Evolutionary conservation across 2,329 filamentous ascomycete genomes (phyloP).

Genomic region (Ascocoryne sarcoides): DNA sequence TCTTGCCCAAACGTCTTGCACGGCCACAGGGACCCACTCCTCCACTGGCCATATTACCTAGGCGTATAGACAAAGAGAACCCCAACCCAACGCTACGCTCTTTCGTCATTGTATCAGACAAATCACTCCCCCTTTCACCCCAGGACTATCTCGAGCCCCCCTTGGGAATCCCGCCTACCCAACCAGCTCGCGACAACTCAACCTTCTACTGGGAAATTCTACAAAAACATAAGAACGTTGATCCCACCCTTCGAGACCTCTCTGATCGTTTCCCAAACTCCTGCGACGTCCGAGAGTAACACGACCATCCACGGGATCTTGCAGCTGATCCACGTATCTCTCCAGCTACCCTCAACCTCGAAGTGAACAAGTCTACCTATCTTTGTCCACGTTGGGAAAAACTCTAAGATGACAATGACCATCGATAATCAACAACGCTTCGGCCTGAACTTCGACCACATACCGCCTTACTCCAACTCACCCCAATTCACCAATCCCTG

Average conservation of each 20-base stretch:
- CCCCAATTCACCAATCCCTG: slow-evolving; percentile 90
- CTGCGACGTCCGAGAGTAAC: slow-evolving; percentile 16
- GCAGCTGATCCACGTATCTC: slow-evolving; percentile 26
- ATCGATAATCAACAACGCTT: slow-evolving; percentile 83
- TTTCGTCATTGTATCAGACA: slow-evolving; percentile 14
- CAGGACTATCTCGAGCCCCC: slow-evolving; percentile 3
- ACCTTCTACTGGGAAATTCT: slow-evolving; percentile 11
- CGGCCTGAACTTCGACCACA: slow-evolving; percentile 68
- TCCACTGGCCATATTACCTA: neutral
- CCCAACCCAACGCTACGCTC: neutral
- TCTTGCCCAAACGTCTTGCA: too few relatives aligned
- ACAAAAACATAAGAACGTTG: slow-evolving; percentile 29
- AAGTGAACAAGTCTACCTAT: slow-evolving; percentile 1
- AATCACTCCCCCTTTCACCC: slow-evolving; percentile 3
- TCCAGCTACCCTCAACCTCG: slow-evolving; percentile 7
- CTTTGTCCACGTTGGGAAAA: neutral
- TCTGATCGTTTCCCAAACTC: slow-evolving; percentile 20
- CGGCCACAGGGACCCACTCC: slow-evolving; percentile 6
- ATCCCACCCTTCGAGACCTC: slow-evolving; percentile 22
- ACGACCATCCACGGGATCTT: slow-evolving; percentile 23
- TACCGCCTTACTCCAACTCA: slow-evolving; percentile 51
- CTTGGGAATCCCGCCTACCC: slow-evolving; percentile 8
- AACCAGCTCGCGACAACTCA: slow-evolving; percentile 19
- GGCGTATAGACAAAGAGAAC: neutral
- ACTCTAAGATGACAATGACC: slow-evolving; percentile 74